phyloP scores from a whole-genome alignment of 352 stramenopile species.

The Pythium guiyangense region DNA sequence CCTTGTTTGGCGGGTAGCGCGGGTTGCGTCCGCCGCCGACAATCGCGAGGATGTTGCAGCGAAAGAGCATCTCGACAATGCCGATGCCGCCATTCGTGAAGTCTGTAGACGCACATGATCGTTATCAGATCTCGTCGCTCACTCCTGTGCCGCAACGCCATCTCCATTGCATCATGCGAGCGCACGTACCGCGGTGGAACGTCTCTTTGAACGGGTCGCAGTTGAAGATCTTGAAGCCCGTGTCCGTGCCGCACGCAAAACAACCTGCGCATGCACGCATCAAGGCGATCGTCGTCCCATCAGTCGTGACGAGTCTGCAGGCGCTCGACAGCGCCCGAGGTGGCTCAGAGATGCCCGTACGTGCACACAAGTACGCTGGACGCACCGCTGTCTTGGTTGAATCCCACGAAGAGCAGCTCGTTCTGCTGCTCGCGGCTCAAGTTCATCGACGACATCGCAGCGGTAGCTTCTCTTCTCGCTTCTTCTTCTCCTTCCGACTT shows the following conservation, averaged over 20 bases:
- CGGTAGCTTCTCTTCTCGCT: background rate
- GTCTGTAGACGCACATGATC: slow-evolving; percentile 32
- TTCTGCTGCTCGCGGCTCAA: slow-evolving; percentile 87
- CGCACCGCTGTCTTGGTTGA: slow-evolving; percentile 93
- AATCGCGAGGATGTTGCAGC: slow-evolving; percentile 97
- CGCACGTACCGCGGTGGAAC: slow-evolving; percentile 85
- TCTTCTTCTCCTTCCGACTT: background rate
- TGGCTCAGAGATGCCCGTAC: background rate
- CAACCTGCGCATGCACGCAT: slow-evolving; percentile 51
- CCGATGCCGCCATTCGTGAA: slow-evolving; percentile 95
- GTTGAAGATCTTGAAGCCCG: slow-evolving; percentile 99
- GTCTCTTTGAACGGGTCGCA: slow-evolving; percentile 97
- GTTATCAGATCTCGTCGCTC: background rate
- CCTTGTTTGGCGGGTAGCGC: slow-evolving; percentile 95
- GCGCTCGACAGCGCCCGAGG: background rate
- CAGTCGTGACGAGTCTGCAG: background rate
- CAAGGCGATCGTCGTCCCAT: background rate
- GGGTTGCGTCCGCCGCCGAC: slow-evolving; percentile 90
- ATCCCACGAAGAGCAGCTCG: slow-evolving; percentile 93
- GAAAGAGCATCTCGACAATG: slow-evolving; percentile 99
- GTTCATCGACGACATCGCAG: slow-evolving; percentile 70
- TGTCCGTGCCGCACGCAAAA: slow-evolving; percentile 93
- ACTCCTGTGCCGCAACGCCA: background rate
- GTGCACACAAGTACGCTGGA: background rate
- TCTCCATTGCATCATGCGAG: background rate